Conservation (phyloP, 495 filamentous ascomycete species). For the Penicillium dipodomyicola region DNA sequence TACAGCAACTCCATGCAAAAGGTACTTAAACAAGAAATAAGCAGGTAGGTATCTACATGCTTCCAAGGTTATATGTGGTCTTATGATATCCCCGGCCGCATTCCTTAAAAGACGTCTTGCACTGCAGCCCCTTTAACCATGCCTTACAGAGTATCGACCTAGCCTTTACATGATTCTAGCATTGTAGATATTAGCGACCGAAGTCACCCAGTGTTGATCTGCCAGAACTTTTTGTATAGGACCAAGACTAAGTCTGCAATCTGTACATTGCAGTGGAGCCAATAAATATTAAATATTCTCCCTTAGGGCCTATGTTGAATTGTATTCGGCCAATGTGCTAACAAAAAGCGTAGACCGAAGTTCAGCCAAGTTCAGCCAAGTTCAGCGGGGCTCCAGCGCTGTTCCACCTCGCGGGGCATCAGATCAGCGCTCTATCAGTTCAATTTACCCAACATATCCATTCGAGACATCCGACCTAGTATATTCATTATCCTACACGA, state of each 20-base stretch:
- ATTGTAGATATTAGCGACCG: background rate
- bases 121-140: too few relatives aligned
- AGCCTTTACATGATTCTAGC: too few relatives aligned
- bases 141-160: too few relatives aligned
- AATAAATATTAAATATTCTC: slow-evolving; percentile 4
- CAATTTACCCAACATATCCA: background rate
- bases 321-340: background rate
- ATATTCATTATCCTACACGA: background rate
- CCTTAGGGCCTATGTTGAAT: background rate
- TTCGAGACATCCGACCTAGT: background rate
- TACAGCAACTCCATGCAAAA: too few relatives aligned
- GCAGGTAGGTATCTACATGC: too few relatives aligned
- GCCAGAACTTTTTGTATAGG: background rate
- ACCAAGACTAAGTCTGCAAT: slow-evolving; percentile 1
- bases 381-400: background rate
- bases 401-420: slow-evolving; percentile 5
- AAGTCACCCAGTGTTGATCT: background rate
- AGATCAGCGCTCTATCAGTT: background rate
- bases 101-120: too few relatives aligned
- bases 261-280: slow-evolving; percentile 5
- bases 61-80: too few relatives aligned
- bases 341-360: background rate
- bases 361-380: background rate
- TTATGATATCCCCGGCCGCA: too few relatives aligned
- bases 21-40: too few relatives aligned